Percentiles rank a stretch among this genome's conserved stretches.
phyloP scores from a whole-genome alignment of 1,139 yeast genomes.

The Geotrichum aggregatum region DNA sequence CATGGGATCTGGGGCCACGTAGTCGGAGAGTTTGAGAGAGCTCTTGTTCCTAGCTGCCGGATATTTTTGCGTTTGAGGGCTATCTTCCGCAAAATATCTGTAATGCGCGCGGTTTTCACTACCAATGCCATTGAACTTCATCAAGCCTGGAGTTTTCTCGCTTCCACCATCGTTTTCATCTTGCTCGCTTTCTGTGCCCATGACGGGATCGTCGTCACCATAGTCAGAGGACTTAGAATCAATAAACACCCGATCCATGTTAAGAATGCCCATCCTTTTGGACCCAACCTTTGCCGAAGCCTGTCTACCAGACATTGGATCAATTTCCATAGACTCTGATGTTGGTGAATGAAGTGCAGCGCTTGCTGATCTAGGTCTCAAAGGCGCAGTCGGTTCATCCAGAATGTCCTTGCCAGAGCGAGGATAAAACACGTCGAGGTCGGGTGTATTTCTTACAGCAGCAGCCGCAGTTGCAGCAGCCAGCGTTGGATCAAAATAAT shows the following conservation, averaged over 20 bases:
- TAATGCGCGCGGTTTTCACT: not conserved
- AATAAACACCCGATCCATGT: conserved; percentile 1
- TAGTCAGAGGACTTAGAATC: not conserved
- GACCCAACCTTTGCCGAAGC: not conserved
- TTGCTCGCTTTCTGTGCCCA: not conserved
- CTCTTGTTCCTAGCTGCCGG: not conserved
- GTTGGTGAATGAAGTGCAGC: conserved; percentile 8
- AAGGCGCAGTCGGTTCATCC: not conserved
- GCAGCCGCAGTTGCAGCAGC: not conserved
- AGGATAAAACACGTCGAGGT: not conserved
- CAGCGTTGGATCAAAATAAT: conserved; percentile 1
- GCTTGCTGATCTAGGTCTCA: conserved; percentile 9
- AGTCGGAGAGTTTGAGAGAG: no score
- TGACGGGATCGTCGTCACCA: not conserved
- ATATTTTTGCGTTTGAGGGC: not conserved
- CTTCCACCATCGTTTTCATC: not conserved
- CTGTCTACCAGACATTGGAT: not conserved
- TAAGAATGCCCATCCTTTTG: not conserved
- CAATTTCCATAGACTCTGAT: not conserved
- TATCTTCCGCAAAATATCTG: not conserved
- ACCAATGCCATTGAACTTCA: not conserved
- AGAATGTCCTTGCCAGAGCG: not conserved
- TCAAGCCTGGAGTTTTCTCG: not conserved
- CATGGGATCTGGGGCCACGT: not conserved
- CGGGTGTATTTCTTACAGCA: not conserved